Evolutionary conservation across 768 basidiomycete species (phyloP).

Genomic region (Boletus tylopilopsis): DNA sequence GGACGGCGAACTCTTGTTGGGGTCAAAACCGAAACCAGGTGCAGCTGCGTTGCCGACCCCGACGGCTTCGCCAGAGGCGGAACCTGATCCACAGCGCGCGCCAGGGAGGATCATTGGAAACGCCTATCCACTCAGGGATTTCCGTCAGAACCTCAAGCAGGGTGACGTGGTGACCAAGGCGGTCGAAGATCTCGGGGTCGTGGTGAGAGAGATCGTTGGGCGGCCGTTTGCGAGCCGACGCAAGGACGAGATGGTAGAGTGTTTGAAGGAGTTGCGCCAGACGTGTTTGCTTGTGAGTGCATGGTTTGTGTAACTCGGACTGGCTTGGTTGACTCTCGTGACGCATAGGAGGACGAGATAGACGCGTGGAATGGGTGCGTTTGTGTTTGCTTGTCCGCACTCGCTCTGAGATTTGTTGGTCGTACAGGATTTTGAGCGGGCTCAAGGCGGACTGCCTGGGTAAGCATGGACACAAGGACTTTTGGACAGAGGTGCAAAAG

Average conservation of each 20-base stretch:
- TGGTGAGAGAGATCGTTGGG: conserved; percentile 67
- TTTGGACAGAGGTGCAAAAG: conserved; percentile 60
- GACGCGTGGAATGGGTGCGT: conserved; percentile 76
- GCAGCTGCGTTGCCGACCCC: conserved; percentile 47
- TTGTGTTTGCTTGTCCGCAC: not conserved
- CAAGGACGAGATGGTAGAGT: conserved; percentile 66
- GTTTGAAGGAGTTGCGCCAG: conserved; percentile 63
- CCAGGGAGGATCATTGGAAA: conserved; percentile 75
- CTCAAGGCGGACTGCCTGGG: conserved; percentile 54
- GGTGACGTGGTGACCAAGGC: conserved; percentile 86
- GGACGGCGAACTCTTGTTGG: conserved; percentile 31
- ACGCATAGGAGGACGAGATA: conserved; percentile 70
- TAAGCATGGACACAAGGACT: conserved; percentile 57
- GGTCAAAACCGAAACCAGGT: conserved; percentile 8
- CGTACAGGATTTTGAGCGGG: conserved; percentile 54
- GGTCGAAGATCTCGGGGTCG: conserved; percentile 70
- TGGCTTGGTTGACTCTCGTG: not conserved
- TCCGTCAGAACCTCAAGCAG: conserved; percentile 60
- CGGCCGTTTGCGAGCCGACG: conserved; percentile 70
- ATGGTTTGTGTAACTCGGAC: not conserved
- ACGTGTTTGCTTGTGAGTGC: conserved; percentile 57
- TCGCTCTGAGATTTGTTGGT: not conserved
- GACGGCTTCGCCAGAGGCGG: conserved; percentile 44
- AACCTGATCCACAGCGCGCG: conserved; percentile 49
- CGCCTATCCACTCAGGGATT: conserved; percentile 73